phyloP scores from a whole-genome alignment of 2,329 filamentous ascomycete species.

The Dothideomycetidae sp. region DNA sequence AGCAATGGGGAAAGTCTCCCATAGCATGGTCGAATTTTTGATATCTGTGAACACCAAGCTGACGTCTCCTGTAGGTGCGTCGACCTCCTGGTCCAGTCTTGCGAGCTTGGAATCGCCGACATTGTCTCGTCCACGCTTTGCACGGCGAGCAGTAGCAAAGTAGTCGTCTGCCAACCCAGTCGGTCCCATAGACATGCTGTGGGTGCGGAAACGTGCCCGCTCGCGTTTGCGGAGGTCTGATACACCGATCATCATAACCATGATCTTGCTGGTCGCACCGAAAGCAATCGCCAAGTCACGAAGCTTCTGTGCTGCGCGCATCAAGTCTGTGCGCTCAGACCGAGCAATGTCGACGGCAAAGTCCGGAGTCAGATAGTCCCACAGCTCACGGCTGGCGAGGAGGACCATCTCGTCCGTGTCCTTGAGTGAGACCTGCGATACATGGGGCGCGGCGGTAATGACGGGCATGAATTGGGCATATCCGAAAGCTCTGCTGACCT shows the following conservation, averaged over 20 bases:
- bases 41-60: conserved; percentile 97
- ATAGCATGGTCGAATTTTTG: conserved; percentile 91
- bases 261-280: conserved; percentile 84
- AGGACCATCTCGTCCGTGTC: conserved; percentile 90
- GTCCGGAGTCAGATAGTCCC: conserved; percentile 84
- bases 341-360: conserved; percentile 84
- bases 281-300: conserved; percentile 92
- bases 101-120: conserved; percentile 76
- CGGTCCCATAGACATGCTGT: conserved; percentile 74
- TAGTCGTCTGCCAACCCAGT: conserved; percentile 60
- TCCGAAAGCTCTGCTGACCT: conserved; percentile 88
- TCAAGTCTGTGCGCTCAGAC: conserved; percentile 74
- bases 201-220: conserved; percentile 57
- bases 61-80: conserved; percentile 78
- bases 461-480: conserved; percentile 87
- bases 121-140: conserved; percentile 43
- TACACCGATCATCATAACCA: conserved; percentile 97
- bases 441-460: conserved; percentile 79
- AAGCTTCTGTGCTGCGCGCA: conserved; percentile 88
- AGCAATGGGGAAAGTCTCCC: conserved; percentile 87
- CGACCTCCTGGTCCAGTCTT: conserved; percentile 76
- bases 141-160: conserved; percentile 48
- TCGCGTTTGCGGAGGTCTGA: conserved; percentile 80
- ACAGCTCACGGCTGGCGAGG: conserved; percentile 80
- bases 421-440: conserved; percentile 61